Evolutionary conservation across 2,329 filamentous ascomycete genomes (phyloP), one percentile per base, ranked within the genome.

Genomic region (Colletotrichum sp.): DNA sequence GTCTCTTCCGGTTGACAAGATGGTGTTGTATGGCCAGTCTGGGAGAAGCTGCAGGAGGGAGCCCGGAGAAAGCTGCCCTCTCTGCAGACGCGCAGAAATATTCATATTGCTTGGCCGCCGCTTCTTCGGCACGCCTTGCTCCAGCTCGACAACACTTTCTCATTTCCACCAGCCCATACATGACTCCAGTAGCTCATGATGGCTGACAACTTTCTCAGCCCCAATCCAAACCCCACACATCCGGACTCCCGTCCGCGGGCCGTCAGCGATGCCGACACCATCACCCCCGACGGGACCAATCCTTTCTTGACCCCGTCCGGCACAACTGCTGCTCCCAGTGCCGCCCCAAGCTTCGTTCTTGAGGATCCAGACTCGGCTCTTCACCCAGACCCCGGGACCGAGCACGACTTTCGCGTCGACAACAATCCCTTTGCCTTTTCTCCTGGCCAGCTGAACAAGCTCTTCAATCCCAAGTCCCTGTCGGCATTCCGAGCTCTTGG

Each of bases 371-470:
- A 92, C 76, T 72, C 93, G 64, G 92, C 92, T 7, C 85, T 95
- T 12, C 88, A 86, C 65, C 92, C 94, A 1, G 94, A 95, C 82
- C 93, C 93, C 3, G 93, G 93, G 5, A 93, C 91, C 0, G 93
- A 95, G 83, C 87, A 84, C 5, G 93, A 95, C 79, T 96, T 95
- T 79, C 69, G 55, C 28, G 90, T 94, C 10, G 88, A 93, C 79
- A 95, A 95, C 81, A 95, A 94, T 81, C 92, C 90, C 59, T 96
- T 95, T 78, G 94, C 93, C 3, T 95, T 94, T 80, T 91, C 92
- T 0, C 93, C 93, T 1, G 94, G 94, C 4, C 93, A 95, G 76
- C 85, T 96, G 79, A 92, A 92, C 78, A 96, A 95, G 83, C 85
- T 96, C 28, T 87, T 95, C 73, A 95, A 95, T 77, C 94, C 94